Conservation (phyloP, 106 monocot species). For the Triglochin maritima region DNA sequence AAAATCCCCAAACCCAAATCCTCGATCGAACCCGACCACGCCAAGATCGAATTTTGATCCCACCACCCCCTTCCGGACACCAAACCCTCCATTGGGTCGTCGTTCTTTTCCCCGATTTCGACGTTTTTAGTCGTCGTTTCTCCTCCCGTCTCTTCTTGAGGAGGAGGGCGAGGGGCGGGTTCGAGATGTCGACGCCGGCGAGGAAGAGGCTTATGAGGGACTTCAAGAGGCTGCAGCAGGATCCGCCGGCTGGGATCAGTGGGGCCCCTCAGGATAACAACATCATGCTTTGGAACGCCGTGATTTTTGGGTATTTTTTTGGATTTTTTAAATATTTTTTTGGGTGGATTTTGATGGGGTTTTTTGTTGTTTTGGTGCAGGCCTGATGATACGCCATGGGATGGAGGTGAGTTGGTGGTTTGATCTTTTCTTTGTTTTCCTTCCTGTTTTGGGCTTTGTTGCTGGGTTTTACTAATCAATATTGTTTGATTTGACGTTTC, state of each 20-base stretch:
- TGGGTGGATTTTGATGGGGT: background rate
- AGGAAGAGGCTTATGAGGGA: slow-evolving; percentile 78
- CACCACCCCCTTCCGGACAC: background rate
- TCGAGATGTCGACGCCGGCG: slow-evolving; percentile 62
- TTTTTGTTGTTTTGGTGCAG: slow-evolving; percentile 2
- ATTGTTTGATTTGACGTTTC: too few relatives aligned
- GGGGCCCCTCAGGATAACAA: slow-evolving; percentile 76
- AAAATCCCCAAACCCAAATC: background rate
- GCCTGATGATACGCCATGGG: slow-evolving; percentile 11
- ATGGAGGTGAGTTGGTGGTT: slow-evolving; percentile 30
- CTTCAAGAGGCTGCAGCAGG: slow-evolving; percentile 69
- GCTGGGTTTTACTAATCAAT: background rate
- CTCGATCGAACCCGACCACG: background rate
- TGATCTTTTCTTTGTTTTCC: background rate
- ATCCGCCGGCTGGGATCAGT: slow-evolving; percentile 75
- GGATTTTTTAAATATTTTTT: background rate
- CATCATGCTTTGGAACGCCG: slow-evolving; percentile 82
- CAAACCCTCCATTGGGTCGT: background rate
- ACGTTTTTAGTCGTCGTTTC: background rate
- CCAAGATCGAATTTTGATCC: background rate
- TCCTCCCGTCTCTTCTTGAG: background rate
- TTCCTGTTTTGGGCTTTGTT: background rate
- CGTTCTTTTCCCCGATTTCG: background rate
- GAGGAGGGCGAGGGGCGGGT: background rate
- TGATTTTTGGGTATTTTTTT: slow-evolving; percentile 55